Base-by-base conservation (phyloP, 805 yeast genomes). In the Blastobotrys americana region DNA sequence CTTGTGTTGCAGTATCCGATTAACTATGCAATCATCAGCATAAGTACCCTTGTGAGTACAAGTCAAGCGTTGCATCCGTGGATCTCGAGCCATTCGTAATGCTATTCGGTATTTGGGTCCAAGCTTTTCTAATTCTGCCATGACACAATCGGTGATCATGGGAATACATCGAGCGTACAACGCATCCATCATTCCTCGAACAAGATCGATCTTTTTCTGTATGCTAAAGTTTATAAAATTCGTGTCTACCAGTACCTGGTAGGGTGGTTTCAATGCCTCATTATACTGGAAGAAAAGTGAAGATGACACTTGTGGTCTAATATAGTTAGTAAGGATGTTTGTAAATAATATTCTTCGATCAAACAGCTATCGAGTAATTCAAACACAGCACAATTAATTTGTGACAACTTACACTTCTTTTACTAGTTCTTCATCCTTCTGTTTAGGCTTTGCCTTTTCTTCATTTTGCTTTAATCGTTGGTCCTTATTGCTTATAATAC, bases 161-260 rank as follows among this genome's bases (percentile, higher is more conserved):
- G 97, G 97, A 39, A 90, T 86, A 70, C 97, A 88, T 61, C 93
- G 87, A 37, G 98, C 98, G 60, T 82, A 82, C 34, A 90, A 69
- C 47, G 94, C 76, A 63, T 90, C 97, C 97, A 93, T 90, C 83
- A 93, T 83, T 9, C 97, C 98, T 56, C 88, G 76, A n/a, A 87
- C 89, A 6, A 93, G 70, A 62, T 93, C 98, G 44, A 93, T 80
- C 59, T 93, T 93, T 69, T 93, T 93, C 64, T 88, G 97, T 53
- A 93, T 90, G 51, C 96, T 85, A 66, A 89, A 89, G 70, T 93
- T 93, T 65, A 93, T 85, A 67, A 93, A 93, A 71, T 93, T 93
- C 22, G 98, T 93, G 78, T 93, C 98, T 41, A 93, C 81, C 16
- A 93, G 73, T 3, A 93, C 90, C 63, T 93, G 97, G 60, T 93